Conservation (phyloP, 768 basidiomycete genomes). For the Lactarius deliciosus region DNA sequence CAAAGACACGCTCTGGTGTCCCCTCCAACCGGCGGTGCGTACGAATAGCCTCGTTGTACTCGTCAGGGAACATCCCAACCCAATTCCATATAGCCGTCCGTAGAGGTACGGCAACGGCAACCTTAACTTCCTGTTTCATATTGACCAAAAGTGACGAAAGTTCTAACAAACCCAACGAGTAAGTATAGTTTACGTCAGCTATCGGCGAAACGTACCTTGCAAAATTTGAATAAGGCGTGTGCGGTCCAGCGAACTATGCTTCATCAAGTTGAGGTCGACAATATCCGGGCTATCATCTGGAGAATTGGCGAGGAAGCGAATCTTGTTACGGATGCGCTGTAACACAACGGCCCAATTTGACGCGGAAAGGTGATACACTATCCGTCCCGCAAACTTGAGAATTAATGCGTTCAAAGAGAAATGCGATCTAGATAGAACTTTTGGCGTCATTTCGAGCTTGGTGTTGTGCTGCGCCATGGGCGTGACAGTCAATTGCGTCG, state of each 20-base stretch:
- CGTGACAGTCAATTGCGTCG: constrained; percentile 29
- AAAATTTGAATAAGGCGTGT: constrained; percentile 66
- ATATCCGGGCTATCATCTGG: constrained; percentile 61
- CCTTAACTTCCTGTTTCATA: constrained; percentile 72
- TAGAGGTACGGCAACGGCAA: constrained; percentile 68
- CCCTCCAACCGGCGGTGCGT: constrained; percentile 69
- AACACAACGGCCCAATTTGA: constrained; percentile 85
- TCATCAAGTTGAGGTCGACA: constrained; percentile 74
- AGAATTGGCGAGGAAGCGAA: constrained; percentile 58
- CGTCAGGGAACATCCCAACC: constrained; percentile 74
- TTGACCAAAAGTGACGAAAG: constrained; percentile 79
- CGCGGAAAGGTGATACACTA: constrained; percentile 84
- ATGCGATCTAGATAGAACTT: constrained; percentile 55
- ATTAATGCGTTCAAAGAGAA: constrained; percentile 60
- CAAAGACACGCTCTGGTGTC: constrained; percentile 83
- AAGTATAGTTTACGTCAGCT: constrained; percentile 7
- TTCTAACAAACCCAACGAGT: constrained; percentile 44
- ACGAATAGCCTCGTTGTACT: constrained; percentile 73
- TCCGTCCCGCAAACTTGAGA: constrained; percentile 69
- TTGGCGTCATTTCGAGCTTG: constrained; percentile 62
- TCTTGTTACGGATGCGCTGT: constrained; percentile 64
- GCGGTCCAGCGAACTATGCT: constrained; percentile 72
- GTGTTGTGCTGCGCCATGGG: constrained; percentile 32
- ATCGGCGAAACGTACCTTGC: constrained; percentile 48
- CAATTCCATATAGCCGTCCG: constrained; percentile 87